Base-by-base conservation (phyloP, 176 grass and related monocot species). In the Rhipidocladum racemiflorum region DNA sequence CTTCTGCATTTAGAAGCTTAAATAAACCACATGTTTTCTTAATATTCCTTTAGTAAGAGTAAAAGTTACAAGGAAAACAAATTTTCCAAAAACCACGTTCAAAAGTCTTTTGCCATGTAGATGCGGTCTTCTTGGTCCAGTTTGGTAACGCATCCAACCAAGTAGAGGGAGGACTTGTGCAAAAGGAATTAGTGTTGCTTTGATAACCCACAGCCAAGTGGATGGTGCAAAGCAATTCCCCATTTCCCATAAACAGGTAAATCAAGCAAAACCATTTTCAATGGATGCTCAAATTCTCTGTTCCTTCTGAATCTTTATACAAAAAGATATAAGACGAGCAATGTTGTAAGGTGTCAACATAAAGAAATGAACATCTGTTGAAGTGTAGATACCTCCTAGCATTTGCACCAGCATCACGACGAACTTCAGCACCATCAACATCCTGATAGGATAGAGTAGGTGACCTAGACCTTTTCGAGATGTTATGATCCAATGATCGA, bases 381-480 rank as follows among this genome's bases (percentile, higher is more conserved):
- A 34, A 34, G 32, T 17, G 36, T 67, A 70, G 30, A 63, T 85
- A 88, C 90, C 83, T 91, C 80, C 90, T 86, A 70, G 73, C 45
- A 79, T 79, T 75, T 68, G 34, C 21, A 74, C 79, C 78, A 70
- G 68, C 61, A 56, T 67, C 54, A 68, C 14, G 61, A 69, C 65
- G 74, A 72, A 68, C 61, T 87, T 85, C 78, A 18, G 53, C 36
- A 74, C 72, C 80, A 86, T 84, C 83, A 89, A 64, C 78, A 86
- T 86, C 68, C 40, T 86, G 63, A 75, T 80, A 86, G 74, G 74
- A 83, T 55, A 71, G 76, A 65, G 83, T 73, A 45, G 84, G 91
- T 74, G 91, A 89, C 77, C 84, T 87, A 44, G 84, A 80, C 87
- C 84, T 84, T 87, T 89, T 89, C 39, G 84, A 75, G 87, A 81